phyloP scores from a whole-genome alignment of 495 filamentous ascomycete genomes.

The Aspergillus panamensis region DNA sequence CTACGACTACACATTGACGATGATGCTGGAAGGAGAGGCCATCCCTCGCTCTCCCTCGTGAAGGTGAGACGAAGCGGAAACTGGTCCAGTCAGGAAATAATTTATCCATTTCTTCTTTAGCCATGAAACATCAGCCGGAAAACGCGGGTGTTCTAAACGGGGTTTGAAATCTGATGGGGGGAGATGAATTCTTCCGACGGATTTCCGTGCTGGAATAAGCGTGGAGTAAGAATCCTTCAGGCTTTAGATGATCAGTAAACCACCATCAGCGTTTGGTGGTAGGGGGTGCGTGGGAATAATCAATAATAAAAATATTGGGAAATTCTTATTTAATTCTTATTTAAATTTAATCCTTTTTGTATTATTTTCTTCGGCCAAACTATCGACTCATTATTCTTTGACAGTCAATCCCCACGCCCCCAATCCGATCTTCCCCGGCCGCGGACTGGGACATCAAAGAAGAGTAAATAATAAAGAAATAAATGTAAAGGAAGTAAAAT shows the following conservation, averaged over 20 bases:
- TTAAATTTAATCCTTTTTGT: background rate
- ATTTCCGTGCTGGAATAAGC: background rate
- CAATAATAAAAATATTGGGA: conserved; percentile 1
- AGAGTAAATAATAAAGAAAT: conserved; percentile 11
- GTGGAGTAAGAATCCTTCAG: conserved; percentile 3
- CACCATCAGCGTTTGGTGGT: background rate
- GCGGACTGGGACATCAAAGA: conserved; percentile 17
- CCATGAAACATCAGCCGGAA: conserved; percentile 6
- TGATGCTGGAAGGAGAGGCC: background rate
- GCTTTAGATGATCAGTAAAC: background rate
- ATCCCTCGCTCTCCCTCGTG: background rate
- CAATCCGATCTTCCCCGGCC: conserved; percentile 29
- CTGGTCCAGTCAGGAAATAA: background rate
- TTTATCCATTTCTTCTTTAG: background rate
- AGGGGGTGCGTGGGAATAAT: background rate
- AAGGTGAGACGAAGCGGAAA: background rate
- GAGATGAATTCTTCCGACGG: background rate
- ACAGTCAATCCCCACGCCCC: conserved; percentile 20
- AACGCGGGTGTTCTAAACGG: background rate
- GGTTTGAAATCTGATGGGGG: background rate
- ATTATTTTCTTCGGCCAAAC: conserved; percentile 1
- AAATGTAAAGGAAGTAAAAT: conserved; percentile 9
- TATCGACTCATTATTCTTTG: conserved; percentile 16
- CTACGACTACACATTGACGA: background rate
- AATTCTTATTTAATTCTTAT: background rate